A percentile compares a stretch with the other conserved stretches of the same genome.
These are phyloP conservation scores for Meredithiella fracta DNA, from an alignment of 2,329 filamentous ascomycete species.

Conservation along the genomic window DNA sequence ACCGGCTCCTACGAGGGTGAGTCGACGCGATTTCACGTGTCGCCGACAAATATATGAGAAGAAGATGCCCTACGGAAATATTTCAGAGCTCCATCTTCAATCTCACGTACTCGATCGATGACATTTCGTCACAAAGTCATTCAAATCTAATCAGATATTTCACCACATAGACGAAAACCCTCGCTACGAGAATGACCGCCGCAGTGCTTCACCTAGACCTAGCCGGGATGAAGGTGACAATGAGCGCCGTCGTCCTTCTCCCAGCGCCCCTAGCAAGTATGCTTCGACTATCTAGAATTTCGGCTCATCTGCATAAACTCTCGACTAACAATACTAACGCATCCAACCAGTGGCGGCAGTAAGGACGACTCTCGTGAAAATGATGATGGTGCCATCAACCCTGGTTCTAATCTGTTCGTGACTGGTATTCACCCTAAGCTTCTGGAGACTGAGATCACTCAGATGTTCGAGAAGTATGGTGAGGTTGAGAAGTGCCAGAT, in stretches of 20 bases:
- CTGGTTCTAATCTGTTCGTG: conserved; percentile 95
- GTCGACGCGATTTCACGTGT: not conserved
- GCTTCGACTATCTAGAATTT: conserved; percentile 28
- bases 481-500: conserved; percentile 99
- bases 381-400: conserved; percentile 72
- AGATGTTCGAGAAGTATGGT: conserved; percentile 96
- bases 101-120: not conserved
- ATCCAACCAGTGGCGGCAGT: conserved; percentile 23
- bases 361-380: conserved; percentile 36
- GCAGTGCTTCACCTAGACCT: conserved; percentile 48
- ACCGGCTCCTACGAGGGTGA: conserved; percentile 50
- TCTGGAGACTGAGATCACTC: conserved; percentile 74
- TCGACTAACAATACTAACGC: conserved; percentile 6
- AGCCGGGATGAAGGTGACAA: conserved; percentile 44
- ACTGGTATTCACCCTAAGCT: conserved; percentile 93
- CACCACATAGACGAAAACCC: conserved; percentile 38
- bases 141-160: not conserved
- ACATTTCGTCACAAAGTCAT: not conserved
- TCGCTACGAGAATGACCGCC: conserved; percentile 50
- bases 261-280: conserved; percentile 39
- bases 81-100: not conserved
- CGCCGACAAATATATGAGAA: not conserved
- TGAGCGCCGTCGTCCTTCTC: conserved; percentile 38
- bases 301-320: not conserved
- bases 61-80: no score